phyloP scores from a whole-genome alignment of 331 rosid genomes.

The Pyracantha coccinea region DNA sequence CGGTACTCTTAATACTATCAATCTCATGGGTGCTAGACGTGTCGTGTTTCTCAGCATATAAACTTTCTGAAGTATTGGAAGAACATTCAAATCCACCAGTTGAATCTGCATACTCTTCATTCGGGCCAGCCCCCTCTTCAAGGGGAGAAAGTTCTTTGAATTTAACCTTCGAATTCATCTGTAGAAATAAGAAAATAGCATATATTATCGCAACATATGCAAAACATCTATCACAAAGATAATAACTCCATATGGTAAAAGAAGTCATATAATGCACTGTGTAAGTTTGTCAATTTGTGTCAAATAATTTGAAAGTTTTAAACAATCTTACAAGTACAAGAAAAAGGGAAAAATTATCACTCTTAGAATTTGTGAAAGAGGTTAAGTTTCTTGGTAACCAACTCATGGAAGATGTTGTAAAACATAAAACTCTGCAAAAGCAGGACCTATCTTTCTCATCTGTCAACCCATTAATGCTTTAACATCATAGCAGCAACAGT shows the following conservation, averaged over 20 bases:
- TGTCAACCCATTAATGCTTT: not conserved
- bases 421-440: not conserved
- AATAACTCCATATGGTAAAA: not conserved
- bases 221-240: not conserved
- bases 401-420: not conserved
- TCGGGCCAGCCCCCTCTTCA: constrained; percentile 49
- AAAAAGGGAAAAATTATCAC: not conserved
- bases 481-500: not conserved
- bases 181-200: not conserved
- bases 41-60: constrained; percentile 83
- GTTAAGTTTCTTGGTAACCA: not conserved
- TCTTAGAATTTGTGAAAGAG: not conserved
- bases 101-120: constrained; percentile 80
- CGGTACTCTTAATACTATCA: constrained; percentile 71
- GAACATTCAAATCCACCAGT: constrained; percentile 83
- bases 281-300: not conserved
- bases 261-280: not conserved
- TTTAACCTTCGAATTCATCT: constrained; percentile 63
- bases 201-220: not conserved
- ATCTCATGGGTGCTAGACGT: constrained; percentile 54
- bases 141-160: constrained; percentile 56
- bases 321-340: not conserved
- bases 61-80: constrained; percentile 81
- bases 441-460: not conserved
- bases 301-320: not conserved